phyloP scores from a whole-genome alignment of 305 asterid genomes.

The Fraxinus baroniana region DNA sequence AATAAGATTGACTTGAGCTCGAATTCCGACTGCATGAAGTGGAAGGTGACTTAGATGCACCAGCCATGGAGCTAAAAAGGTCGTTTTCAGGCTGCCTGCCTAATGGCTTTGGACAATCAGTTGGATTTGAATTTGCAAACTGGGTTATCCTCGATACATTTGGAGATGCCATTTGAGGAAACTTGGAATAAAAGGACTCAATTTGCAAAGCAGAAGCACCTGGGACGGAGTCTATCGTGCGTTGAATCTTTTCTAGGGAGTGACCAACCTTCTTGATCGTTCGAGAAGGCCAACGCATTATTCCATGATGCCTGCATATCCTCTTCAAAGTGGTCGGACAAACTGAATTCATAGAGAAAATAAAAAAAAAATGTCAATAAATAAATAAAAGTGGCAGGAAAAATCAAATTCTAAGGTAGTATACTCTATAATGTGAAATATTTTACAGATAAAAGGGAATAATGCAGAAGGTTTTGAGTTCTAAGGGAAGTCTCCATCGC shows the following conservation, averaged over 20 bases:
- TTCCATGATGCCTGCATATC: constrained; percentile 93
- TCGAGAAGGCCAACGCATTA: constrained; percentile 94
- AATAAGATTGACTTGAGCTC: constrained; percentile 64
- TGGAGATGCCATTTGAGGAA: constrained; percentile 67
- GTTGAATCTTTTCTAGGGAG: constrained; percentile 81
- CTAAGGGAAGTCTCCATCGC: constrained; percentile 22
- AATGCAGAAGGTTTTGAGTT: not conserved
- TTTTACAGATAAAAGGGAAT: not conserved
- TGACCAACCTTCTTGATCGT: constrained; percentile 93
- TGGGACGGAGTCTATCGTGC: constrained; percentile 85
- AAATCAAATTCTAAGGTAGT: not conserved
- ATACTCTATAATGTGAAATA: not conserved
- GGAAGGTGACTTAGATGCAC: constrained; percentile 56
- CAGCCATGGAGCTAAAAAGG: constrained; percentile 30
- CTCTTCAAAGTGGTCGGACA: constrained; percentile 97
- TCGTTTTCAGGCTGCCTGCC: constrained; percentile 33
- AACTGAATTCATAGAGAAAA: constrained; percentile 44
- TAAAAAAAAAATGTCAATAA: not conserved
- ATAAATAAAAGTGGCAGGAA: not conserved
- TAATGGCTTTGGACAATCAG: constrained; percentile 26
- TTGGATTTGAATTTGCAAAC: constrained; percentile 33
- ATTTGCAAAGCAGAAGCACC: constrained; percentile 75
- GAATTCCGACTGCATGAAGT: constrained; percentile 73
- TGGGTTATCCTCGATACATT: constrained; percentile 45
- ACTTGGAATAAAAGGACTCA: constrained; percentile 72